These are phyloP conservation scores for Rhizomucor miehei DNA, from an alignment of 371 early-diverging fungal species.

Conservation along the genomic window DNA sequence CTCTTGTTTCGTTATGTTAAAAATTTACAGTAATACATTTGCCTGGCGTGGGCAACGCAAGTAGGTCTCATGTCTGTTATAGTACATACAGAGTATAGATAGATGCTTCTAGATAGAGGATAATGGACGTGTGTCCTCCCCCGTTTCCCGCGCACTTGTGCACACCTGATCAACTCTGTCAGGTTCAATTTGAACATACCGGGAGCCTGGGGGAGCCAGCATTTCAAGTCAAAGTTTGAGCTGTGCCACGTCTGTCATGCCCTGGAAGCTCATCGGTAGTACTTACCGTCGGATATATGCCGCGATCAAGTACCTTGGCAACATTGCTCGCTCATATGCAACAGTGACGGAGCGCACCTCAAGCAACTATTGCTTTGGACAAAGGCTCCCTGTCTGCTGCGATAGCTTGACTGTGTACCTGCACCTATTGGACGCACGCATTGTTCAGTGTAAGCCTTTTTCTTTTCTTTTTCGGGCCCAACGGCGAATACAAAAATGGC, in stretches of 20 bases:
- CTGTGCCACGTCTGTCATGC: not conserved
- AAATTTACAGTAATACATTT: no score
- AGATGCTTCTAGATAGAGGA: no score
- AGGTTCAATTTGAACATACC: not conserved
- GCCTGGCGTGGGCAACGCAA: no score
- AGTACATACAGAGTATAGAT: no score
- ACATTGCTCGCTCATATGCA: not conserved
- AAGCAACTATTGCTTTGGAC: conserved; percentile 4
- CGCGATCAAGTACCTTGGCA: not conserved
- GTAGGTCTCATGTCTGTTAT: no score
- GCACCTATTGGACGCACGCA: not conserved
- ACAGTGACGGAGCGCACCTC: not conserved
- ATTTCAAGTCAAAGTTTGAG: not conserved
- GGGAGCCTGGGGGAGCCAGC: conserved; percentile 3
- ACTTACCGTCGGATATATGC: not conserved
- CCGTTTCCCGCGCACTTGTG: conserved; percentile 1
- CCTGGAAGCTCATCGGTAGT: not conserved
- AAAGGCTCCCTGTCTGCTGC: conserved; percentile 2
- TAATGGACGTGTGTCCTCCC: no score
- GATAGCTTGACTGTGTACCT: conserved; percentile 9
- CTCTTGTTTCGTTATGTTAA: no score
- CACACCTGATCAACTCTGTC: conserved; percentile 1
- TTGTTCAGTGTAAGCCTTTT: not conserved
- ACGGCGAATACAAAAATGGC: conserved; percentile 1
- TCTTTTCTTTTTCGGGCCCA: no score